Evolutionary conservation across 805 yeast genomes (phyloP), one percentile per base, ranked within the genome.

Genomic region (Wickerhamomyces silvicola): DNA sequence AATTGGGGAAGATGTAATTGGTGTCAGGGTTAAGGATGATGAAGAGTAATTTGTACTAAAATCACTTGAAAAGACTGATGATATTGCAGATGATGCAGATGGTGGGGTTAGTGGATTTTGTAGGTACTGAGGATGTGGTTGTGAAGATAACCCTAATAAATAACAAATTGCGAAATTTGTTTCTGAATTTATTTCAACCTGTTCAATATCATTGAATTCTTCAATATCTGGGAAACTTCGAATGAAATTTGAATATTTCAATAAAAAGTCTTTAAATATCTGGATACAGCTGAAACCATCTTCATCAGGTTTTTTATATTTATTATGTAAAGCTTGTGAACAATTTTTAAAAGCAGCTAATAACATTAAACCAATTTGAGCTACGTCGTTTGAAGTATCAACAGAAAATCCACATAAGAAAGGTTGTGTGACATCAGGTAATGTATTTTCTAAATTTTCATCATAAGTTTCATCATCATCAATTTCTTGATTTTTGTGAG

Each of bases 41-140:
- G 34, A 20, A n/a, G 47, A 43, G 29, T 36, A 36, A 22, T 35
- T 33, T 19, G 27, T 18, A 5, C 34, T 35, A 27, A 29, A 36
- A 10, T 41, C 41, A 11, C 28, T 25, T 6, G 45, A 41, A 27
- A 43, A 43, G 4, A 43, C 35, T 3, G 52, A 42, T 2, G 52
- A 42, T 20, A 45, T 31, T 1, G 56, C 43, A n/a, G 55, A 41
- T 5, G 58, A 51, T 10, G 57, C 44, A 9, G 61, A 51, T 10
- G 61, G 60, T 12, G 62, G 61, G 7, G 62, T 57, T 26, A 52
- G 37, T 17, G 52, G 52, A 29, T 44, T 38, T 31, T 12, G 50
- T 30, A 9, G 45, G 46, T 10, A 41, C 42, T 11, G 28, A 36
- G 11, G 37, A 39, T 4, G 36, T 9, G 35, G 7, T 9, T 29